Base-by-base conservation (phyloP, 352 stramenopile genomes). In the Globisporangium lucens region DNA sequence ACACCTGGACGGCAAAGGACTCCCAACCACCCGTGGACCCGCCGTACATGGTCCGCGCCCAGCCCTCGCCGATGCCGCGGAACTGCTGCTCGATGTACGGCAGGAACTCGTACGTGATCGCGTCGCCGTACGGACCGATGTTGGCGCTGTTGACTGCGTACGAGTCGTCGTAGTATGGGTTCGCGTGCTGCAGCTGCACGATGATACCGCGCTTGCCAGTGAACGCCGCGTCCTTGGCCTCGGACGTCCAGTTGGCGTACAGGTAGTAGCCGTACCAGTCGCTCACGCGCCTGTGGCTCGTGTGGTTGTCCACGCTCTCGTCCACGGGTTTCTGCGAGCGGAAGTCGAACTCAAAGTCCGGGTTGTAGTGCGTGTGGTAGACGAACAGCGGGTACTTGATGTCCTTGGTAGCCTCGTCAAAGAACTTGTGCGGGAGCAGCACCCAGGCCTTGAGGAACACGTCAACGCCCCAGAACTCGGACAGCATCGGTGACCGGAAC, bases 121-220 rank as follows among this genome's bases (percentile, higher is more conserved):
- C 83, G 38, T 91, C 83, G 29, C 83, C 83, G 63, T 91, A 91
- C 4, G 83, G 83, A 1, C 83, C 83, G 30, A 91, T 86, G 52
- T 89, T 91, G 67, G 81, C 83, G 47, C 80, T 89, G 57, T 91
- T 91, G 66, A 91, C 80, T 0, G 83, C 83, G 69, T 90, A 91
- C 65, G 81, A 90, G 67, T 91, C 83, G 56, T 91, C 83, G 62
- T 91, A 91, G 83, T 91, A 91, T 56, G 83, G 83, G 43, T 91
- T 91, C 2, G 83, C 83, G 61, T 91, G 83, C 65, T 91, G 83
- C 5, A 91, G 71, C 70, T 91, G 83, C 41, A 91, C 83, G 66
- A 91, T 79, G 66, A 91, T 89, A 36, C 83, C 83, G 53, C 83
- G 73, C 41, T 86, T 90, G 69, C 79, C 68, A 13, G 78, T 85